Evolutionary conservation across 2,329 filamentous ascomycete species (phyloP).

Genomic region (Diaporthe ilicicola): DNA sequence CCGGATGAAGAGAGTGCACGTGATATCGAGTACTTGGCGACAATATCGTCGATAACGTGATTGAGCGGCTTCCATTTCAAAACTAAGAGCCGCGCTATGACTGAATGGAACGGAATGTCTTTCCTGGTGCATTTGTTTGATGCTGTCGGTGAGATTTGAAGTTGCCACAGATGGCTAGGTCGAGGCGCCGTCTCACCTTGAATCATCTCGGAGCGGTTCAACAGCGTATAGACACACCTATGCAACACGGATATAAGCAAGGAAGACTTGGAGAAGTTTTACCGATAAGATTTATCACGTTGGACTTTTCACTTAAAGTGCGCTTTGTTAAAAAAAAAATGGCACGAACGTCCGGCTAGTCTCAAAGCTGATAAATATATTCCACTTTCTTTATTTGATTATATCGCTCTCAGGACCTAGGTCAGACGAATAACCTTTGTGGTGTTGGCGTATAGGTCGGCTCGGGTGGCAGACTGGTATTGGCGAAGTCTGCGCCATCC

Average conservation of each 20-base stretch:
- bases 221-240: background rate
- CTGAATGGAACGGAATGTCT: background rate
- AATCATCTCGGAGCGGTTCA: background rate
- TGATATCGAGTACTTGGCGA: conserved; percentile 3
- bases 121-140: background rate
- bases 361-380: background rate
- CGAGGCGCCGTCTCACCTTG: background rate
- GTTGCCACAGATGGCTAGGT: too few relatives aligned
- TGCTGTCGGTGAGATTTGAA: background rate
- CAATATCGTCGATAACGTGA: background rate
- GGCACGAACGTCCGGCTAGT: background rate
- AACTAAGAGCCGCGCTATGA: background rate
- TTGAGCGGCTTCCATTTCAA: background rate
- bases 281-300: background rate
- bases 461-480: background rate
- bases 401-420: background rate
- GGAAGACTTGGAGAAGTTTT: background rate
- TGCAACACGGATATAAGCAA: background rate
- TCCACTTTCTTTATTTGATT: background rate
- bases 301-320: background rate
- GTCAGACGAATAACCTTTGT: background rate
- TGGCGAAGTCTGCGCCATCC: background rate
- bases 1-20: conserved; percentile 8
- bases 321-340: background rate
- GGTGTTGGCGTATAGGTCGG: background rate